Evolutionary conservation across 805 yeast genomes (phyloP), one percentile per base, ranked within the genome.

Genomic region (Candida odintsovae): DNA sequence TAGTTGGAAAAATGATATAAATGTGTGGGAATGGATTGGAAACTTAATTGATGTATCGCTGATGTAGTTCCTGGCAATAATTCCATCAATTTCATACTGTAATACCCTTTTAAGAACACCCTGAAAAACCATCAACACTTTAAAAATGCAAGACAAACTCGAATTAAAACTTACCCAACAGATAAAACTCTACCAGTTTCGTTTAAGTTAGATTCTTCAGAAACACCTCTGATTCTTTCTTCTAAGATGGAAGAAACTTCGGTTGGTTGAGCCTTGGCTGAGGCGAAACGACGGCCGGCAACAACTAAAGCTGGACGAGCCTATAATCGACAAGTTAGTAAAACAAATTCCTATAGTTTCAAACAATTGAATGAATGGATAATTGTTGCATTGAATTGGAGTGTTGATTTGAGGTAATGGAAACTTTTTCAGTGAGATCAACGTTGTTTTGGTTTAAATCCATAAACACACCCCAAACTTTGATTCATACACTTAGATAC

Each of bases 131-230:
- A 28, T 13, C 31, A n/a, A 28, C 31, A 11, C 23, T 22, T 22
- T 28, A 13, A 28, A 28, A 28, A 13, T 25, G 28, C 8, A 28
- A 12, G n/a, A 28, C 31, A 28, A 36, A 36, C n/a, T 19, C 23
- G 18, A 16, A 19, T 19, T 6, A 9, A 23, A 43, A 82, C 89
- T 63, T 77, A 83, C 89, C 89, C 99, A 69, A 94, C 97, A 61
- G 97, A 86, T 70, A 94, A 81, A 68, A 94, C 99, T 78, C 96
- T 89, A 75, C 99, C 99, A 70, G 99, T 95, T 79, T 94, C 99
- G 75, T 94, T 89, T 69, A 94, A 84, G 85, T 88, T 83, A 65
- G 97, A 88, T 76, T 92, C 98, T 67, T 89, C 94, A 57, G 96
- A 83, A 65, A 92, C 95, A 77, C 99, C 99, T 80, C 97, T 90